Evolutionary conservation across 2,329 filamentous ascomycete species (phyloP).

Genomic region (Epichloe scottii): DNA sequence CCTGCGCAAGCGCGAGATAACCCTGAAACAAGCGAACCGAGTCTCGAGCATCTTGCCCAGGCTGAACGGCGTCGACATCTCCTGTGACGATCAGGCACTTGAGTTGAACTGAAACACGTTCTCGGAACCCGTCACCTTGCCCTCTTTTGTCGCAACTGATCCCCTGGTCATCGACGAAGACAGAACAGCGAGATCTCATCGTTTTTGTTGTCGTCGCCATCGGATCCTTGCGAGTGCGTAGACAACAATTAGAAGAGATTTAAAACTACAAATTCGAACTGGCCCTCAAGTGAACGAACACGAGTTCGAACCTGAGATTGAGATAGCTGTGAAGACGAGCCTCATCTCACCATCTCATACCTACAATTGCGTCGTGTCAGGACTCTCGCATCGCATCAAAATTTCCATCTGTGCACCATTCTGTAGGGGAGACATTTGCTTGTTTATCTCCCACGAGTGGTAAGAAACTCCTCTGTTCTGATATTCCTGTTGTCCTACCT

Average conservation of each 20-base stretch:
- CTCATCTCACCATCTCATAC: neutral
- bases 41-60: slow-evolving; percentile 6
- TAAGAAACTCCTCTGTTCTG: slow-evolving; percentile 28
- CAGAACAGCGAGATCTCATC: slow-evolving; percentile 21
- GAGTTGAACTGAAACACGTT: slow-evolving; percentile 31
- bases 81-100: slow-evolving; percentile 17
- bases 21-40: slow-evolving; percentile 8
- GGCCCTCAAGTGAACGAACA: slow-evolving; percentile 19
- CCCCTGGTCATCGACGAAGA: slow-evolving; percentile 22
- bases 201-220: slow-evolving; percentile 18
- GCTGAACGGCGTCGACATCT: slow-evolving; percentile 15
- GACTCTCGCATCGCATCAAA: slow-evolving; percentile 11
- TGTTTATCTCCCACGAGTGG: slow-evolving; percentile 85
- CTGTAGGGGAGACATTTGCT: slow-evolving; percentile 87
- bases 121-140: slow-evolving; percentile 19
- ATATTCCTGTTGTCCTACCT: neutral
- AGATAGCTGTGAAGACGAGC: slow-evolving; percentile 1
- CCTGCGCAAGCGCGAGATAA: slow-evolving; percentile 6
- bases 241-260: slow-evolving; percentile 22
- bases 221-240: slow-evolving; percentile 25
- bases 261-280: slow-evolving; percentile 11
- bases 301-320: slow-evolving; percentile 8
- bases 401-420: slow-evolving; percentile 21
- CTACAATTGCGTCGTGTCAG: slow-evolving; percentile 9
- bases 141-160: slow-evolving; percentile 20